phyloP scores from a whole-genome alignment of 805 yeast genomes.

The Vanderwaltozyma yarrowii region DNA sequence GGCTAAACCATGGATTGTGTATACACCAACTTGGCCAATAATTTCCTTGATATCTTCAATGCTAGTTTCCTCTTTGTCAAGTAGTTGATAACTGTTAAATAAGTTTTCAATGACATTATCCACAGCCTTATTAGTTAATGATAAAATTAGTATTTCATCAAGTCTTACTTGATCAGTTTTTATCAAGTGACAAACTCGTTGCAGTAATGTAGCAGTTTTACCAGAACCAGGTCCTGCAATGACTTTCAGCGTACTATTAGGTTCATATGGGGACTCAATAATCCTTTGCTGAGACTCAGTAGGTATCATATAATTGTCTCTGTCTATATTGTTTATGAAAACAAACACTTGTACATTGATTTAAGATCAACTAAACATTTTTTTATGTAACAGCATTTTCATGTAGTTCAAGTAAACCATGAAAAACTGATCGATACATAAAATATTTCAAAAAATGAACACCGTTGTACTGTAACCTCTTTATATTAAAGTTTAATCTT shows the following conservation, averaged over 20 bases:
- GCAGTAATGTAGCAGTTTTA: conserved; percentile 50
- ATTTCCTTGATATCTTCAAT: conserved; percentile 2
- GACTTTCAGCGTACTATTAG: conserved; percentile 37
- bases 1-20: conserved; percentile 59
- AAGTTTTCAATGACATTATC: conserved; percentile 33
- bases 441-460: too few relatives aligned
- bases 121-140: conserved; percentile 64
- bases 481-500: too few relatives aligned
- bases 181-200: conserved; percentile 42
- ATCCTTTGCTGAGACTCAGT: conserved; percentile 40
- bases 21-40: conserved; percentile 31
- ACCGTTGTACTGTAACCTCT: too few relatives aligned
- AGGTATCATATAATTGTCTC: conserved; percentile 9
- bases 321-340: too few relatives aligned
- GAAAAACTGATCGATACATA: too few relatives aligned
- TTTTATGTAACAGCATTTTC: too few relatives aligned
- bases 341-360: too few relatives aligned
- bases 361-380: too few relatives aligned
- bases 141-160: conserved; percentile 46
- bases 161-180: conserved; percentile 33
- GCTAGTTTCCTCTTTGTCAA: conserved; percentile 17
- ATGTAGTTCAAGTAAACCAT: too few relatives aligned
- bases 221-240: conserved; percentile 73
- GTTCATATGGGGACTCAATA: conserved; percentile 33
- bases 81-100: conserved; percentile 28